Conservation (phyloP, 805 yeast genomes). For the Candida golubevii region DNA sequence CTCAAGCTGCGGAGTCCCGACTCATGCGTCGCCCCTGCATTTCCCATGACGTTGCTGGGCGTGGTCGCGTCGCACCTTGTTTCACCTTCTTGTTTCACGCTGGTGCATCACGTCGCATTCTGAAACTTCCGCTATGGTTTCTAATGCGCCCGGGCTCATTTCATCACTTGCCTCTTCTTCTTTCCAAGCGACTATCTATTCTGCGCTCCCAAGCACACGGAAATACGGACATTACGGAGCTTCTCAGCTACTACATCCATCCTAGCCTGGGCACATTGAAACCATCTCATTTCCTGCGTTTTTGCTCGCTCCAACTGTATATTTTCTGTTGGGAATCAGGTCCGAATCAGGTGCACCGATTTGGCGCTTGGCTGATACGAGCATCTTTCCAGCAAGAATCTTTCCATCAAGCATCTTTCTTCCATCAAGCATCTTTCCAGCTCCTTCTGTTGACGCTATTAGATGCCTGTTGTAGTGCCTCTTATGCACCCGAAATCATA, state of each 20-base stretch:
- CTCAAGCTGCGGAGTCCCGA: too few species aligned
- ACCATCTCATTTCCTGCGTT: too few species aligned
- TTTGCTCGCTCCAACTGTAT: background rate
- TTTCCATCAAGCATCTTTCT: background rate
- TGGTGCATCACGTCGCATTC: conserved; percentile 7
- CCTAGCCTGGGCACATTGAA: too few species aligned
- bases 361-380: background rate
- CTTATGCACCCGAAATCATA: conserved; percentile 7
- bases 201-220: too few species aligned
- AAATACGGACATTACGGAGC: too few species aligned
- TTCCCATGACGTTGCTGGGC: too few species aligned
- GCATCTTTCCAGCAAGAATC: background rate
- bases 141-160: conserved; percentile 1
- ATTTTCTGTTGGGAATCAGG: background rate
- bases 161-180: background rate
- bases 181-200: too few species aligned
- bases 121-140: conserved; percentile 4
- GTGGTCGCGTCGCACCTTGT: too few species aligned
- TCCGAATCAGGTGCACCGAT: background rate
- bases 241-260: too few species aligned
- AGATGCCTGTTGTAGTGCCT: conserved; percentile 3
- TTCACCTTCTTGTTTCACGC: conserved; percentile 1
- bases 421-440: background rate
- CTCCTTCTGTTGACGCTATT: background rate
- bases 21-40: too few species aligned